phyloP scores from a whole-genome alignment of 169 alveolate genomes.

The Plasmodium chabaudi region DNA sequence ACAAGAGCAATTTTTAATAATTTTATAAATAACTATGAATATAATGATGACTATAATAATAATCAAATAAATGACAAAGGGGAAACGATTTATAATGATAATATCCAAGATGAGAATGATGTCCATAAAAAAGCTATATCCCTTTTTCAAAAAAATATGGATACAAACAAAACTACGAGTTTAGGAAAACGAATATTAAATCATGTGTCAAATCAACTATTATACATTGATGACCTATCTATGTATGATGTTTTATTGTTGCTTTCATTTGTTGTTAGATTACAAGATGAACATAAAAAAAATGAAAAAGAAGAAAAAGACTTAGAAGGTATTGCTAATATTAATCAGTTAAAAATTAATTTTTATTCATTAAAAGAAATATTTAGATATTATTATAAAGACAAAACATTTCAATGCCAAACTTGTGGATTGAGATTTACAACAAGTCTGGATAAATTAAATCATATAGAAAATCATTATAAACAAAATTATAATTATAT shows the following conservation, averaged over 20 bases:
- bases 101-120: background rate
- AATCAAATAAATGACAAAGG: background rate
- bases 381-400: constrained; percentile 31
- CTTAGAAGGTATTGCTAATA: constrained; percentile 55
- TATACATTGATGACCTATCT: constrained; percentile 63
- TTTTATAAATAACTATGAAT: constrained; percentile 4
- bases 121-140: background rate
- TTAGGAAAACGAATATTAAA: constrained; percentile 41
- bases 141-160: background rate
- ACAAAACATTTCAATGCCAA: constrained; percentile 44
- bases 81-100: background rate
- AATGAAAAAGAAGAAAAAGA: constrained; percentile 71
- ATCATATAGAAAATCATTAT: constrained; percentile 73
- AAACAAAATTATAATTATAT: constrained; percentile 24
- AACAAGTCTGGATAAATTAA: constrained; percentile 62
- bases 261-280: constrained; percentile 33
- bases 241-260: constrained; percentile 41
- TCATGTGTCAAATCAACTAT: constrained; percentile 58
- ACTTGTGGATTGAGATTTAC: constrained; percentile 69
- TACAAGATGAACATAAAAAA: constrained; percentile 73
- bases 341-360: constrained; percentile 41
- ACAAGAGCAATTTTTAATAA: background rate
- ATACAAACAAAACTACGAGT: background rate
- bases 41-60: background rate
- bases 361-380: constrained; percentile 52